Conservation (phyloP, 1,139 yeast species). For the Blastobotrys buckinghamii region DNA sequence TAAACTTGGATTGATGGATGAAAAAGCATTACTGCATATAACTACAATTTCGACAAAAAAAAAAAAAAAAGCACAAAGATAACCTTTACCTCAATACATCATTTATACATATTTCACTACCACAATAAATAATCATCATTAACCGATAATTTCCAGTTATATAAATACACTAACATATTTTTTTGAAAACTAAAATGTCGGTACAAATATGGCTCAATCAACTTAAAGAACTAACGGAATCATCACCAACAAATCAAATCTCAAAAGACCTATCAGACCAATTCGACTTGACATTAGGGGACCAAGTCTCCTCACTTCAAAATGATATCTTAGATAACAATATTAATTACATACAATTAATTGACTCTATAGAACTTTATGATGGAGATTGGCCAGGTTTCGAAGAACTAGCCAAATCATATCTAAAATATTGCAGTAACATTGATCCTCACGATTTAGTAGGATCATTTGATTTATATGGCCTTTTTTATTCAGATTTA, state of each 20-base stretch:
- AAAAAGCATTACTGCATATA: too few species aligned
- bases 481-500: conserved; percentile 47
- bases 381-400: conserved; percentile 50
- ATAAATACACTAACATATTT: too few species aligned
- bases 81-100: too few species aligned
- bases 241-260: conserved; percentile 12
- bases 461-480: conserved; percentile 54
- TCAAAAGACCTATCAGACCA: conserved; percentile 20
- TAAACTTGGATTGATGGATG: too few species aligned
- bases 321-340: conserved; percentile 28
- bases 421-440: conserved; percentile 47
- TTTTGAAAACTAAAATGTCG: conserved; percentile 22
- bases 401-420: conserved; percentile 45
- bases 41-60: not conserved
- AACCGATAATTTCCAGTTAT: too few species aligned
- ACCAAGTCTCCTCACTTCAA: conserved; percentile 32
- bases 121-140: too few species aligned
- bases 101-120: too few species aligned
- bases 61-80: too few species aligned
- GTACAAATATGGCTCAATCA: conserved; percentile 22
- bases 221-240: conserved; percentile 16
- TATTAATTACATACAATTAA: conserved; percentile 23
- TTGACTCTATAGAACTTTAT: conserved; percentile 37
- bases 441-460: conserved; percentile 54
- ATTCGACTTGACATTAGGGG: conserved; percentile 25